Percentiles rank a stretch among this genome's conserved stretches.
These are phyloP conservation scores for Dictyostelium citrinum DNA, from an alignment of 78 protist genomes.

Conservation along the genomic window DNA sequence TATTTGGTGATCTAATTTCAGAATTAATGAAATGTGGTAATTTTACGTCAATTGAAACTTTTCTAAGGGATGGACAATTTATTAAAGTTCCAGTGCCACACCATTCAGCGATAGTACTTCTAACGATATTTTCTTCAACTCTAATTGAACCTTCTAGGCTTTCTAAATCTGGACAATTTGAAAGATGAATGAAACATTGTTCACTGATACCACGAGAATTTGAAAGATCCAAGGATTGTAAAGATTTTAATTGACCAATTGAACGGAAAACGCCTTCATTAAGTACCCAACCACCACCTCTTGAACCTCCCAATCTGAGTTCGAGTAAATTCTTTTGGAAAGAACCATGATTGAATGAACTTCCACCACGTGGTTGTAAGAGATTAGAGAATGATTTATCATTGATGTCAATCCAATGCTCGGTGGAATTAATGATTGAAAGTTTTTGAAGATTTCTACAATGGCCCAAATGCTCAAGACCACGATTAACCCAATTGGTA, in stretches of 20 bases:
- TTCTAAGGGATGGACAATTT: constrained; percentile 43
- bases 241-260: constrained; percentile 7
- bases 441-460: constrained; percentile 21
- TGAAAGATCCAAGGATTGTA: constrained; percentile 33
- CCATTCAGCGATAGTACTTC: constrained; percentile 62
- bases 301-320: constrained; percentile 43
- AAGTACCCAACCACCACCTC: constrained; percentile 74
- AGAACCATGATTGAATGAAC: not conserved
- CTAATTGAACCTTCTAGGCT: constrained; percentile 29
- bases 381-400: constrained; percentile 4
- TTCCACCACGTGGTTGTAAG: not conserved
- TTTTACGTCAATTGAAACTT: constrained; percentile 44
- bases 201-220: constrained; percentile 53
- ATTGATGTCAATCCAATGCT: constrained; percentile 19
- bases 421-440: constrained; percentile 60
- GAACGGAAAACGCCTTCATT: constrained; percentile 25
- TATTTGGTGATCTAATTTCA: constrained; percentile 7
- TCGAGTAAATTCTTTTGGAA: not conserved
- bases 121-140: not conserved
- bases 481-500: constrained; percentile 25
- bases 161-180: constrained; percentile 33
- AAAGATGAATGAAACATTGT: constrained; percentile 36
- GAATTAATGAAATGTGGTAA: constrained; percentile 33
- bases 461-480: constrained; percentile 11
- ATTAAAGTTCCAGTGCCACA: constrained; percentile 64